Evolutionary conservation across 495 filamentous ascomycete species (phyloP).

Genomic region (Jackrogersella minutella): DNA sequence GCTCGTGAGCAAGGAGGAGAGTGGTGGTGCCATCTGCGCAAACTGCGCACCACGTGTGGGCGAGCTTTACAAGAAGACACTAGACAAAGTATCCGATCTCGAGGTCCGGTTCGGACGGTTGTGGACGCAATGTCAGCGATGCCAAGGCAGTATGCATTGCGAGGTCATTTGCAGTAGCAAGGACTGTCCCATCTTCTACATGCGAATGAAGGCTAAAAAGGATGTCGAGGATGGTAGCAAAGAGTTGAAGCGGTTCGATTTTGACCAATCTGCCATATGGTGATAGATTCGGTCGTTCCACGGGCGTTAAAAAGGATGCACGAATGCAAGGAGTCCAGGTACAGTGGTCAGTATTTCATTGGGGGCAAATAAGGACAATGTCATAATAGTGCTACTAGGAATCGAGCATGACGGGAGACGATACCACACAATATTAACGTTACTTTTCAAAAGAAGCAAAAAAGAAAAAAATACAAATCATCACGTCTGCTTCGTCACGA

Average conservation of each 20-base stretch:
- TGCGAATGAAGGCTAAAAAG: constrained; percentile 99
- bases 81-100: constrained; percentile 86
- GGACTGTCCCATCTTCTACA: constrained; percentile 99
- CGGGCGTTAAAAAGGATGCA: constrained; percentile 20
- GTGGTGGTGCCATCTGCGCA: constrained; percentile 84
- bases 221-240: constrained; percentile 95
- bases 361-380: neutral
- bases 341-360: neutral
- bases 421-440: constrained; percentile 30
- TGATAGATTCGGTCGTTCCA: constrained; percentile 25
- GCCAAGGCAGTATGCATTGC: constrained; percentile 95
- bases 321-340: constrained; percentile 30
- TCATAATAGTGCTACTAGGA: constrained; percentile 3
- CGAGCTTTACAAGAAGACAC: constrained; percentile 91
- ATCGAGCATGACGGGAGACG: neutral
- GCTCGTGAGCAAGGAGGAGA: constrained; percentile 77
- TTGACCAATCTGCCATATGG: constrained; percentile 67
- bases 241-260: constrained; percentile 90
- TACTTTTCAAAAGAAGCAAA: constrained; percentile 11
- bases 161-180: constrained; percentile 96
- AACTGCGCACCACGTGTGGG: constrained; percentile 85
- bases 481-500: neutral
- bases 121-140: constrained; percentile 99
- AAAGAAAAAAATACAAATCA: neutral
- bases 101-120: constrained; percentile 91